Base-by-base conservation (phyloP, 352 stramenopile genomes). In the Globisporangium echinulatum region DNA sequence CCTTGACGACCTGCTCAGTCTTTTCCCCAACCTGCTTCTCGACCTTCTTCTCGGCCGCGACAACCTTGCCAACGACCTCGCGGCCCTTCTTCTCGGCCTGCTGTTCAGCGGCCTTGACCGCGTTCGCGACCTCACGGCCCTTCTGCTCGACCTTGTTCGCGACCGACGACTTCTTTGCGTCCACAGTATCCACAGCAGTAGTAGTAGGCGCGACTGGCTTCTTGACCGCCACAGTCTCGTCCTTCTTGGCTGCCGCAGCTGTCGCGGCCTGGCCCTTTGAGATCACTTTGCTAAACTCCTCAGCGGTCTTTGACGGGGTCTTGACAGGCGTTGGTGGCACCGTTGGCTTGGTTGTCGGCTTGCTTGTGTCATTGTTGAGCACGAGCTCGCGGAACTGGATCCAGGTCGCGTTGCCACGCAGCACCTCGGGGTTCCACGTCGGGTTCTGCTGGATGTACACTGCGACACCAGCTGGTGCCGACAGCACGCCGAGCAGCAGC, bases 391-490 rank as follows among this genome's bases (percentile, higher is more conserved):
- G 83, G 70, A 92, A 90, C 63, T 81, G 77, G 55, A 87, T 66
- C 77, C 82, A 92, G 37, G 77, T 77, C 44, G 71, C 68, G 59
- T 92, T 77, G 42, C 81, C 71, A 44, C 72, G 71, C 43, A 93
- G 64, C 48, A 68, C 42, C 19, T 74, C 67, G 25, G 84, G 84
- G 65, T 93, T 93, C 78, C 83, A 93, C 47, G 85, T 54, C 42
- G 82, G 84, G 67, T 93, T 88, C 67, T 89, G 71, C 54, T 84
- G 83, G 19, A 91, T 66, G 61, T 92, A 93, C 61, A 88, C 71
- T 1, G 75, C 78, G 9, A 68, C 72, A 25, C 68, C 82, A 3
- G 70, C 74, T 6, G 84, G 78, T 17, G 72, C 63, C 15, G 75
- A 80, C 39, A 93, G 67, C 50, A 70, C 62, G 1, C 73, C 70